Base-by-base conservation (phyloP, 208 protist species). In the Trypanosoma cruzi region DNA sequence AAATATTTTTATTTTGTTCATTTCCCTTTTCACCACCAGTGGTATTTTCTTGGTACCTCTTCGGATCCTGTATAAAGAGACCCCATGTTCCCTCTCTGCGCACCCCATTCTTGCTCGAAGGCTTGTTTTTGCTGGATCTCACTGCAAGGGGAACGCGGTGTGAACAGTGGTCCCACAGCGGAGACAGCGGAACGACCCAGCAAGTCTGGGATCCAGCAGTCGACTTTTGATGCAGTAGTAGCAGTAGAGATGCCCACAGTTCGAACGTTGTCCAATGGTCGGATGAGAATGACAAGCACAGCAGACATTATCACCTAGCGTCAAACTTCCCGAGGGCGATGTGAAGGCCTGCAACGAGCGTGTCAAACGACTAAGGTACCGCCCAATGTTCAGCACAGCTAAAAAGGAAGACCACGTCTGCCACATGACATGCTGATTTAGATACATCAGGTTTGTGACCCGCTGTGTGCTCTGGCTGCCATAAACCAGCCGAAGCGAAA, bases 181-280 rank as follows among this genome's bases (percentile, higher is more conserved):
- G 26, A 80, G 69, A 67, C 92, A 97, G 2, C 84, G 81, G 56
- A 97, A 97, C 4, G 92, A 93, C 18, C 84, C 85, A 0, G 76
- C 65, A 1, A 79, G 37, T 42, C 82, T 62, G 29, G 70, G 75
- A 58, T 94, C 86, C 26, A 87, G 58, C 22, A 96, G 75, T 1
- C 92, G 81, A 72, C 89, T 89, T 68, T 91, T 89, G 67, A 96
- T 95, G 69, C 93, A 97, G 84, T 97, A 96, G 66, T 97, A 96
- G 78, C 93, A 97, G 67, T 96, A 97, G 14, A 89, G 60, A 54
- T 97, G 93, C 0, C 89, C 90, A 80, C 93, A 97, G 76, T 93
- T 93, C 11, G 89, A 87, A 16, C 85, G 85, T 73, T 92, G 89
- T 31, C 74, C 69, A 42, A 95, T 68, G 24, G 81, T 88, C 4